phyloP scores from a whole-genome alignment of 2,329 filamentous ascomycete species.

The Capronia coronata region DNA sequence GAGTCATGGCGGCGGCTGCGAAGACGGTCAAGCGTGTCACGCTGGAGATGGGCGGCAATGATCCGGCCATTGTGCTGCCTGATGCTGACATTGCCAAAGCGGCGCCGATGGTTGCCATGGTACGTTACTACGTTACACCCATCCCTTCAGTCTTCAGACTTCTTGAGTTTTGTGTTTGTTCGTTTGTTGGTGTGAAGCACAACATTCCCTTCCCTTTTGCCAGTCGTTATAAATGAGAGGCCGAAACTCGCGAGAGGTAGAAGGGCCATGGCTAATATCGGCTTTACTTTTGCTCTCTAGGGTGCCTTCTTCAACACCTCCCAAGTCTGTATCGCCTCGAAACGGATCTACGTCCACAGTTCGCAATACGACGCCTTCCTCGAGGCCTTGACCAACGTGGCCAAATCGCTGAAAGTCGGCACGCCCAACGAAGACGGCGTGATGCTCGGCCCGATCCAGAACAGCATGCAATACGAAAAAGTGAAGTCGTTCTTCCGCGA shows the following conservation, averaged over 20 bases:
- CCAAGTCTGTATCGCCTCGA: slow-evolving; percentile 50
- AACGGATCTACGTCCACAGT: slow-evolving; percentile 53
- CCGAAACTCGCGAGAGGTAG: no score
- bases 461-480: slow-evolving; percentile 57
- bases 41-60: slow-evolving; percentile 57
- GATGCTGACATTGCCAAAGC: slow-evolving; percentile 51
- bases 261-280: no score
- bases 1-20: slow-evolving; percentile 47
- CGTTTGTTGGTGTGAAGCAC: no score
- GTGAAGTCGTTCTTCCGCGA: slow-evolving; percentile 53
- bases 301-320: slow-evolving; percentile 53
- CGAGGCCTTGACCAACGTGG: slow-evolving; percentile 39
- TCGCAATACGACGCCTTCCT: slow-evolving; percentile 47
- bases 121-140: slow-evolving; percentile 18
- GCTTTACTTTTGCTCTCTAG: slow-evolving; percentile 1
- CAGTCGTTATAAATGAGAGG: no score
- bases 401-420: slow-evolving; percentile 28
- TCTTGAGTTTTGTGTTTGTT: no score
- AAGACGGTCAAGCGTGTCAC: slow-evolving; percentile 55
- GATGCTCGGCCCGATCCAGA: slow-evolving; percentile 58
- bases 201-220: no score
- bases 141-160: no score
- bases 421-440: slow-evolving; percentile 37
- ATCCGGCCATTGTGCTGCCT: slow-evolving; percentile 51
- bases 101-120: slow-evolving; percentile 43